Evolutionary conservation across 139 green algal genomes (phyloP).

Genomic region (Chlorella sp.): DNA sequence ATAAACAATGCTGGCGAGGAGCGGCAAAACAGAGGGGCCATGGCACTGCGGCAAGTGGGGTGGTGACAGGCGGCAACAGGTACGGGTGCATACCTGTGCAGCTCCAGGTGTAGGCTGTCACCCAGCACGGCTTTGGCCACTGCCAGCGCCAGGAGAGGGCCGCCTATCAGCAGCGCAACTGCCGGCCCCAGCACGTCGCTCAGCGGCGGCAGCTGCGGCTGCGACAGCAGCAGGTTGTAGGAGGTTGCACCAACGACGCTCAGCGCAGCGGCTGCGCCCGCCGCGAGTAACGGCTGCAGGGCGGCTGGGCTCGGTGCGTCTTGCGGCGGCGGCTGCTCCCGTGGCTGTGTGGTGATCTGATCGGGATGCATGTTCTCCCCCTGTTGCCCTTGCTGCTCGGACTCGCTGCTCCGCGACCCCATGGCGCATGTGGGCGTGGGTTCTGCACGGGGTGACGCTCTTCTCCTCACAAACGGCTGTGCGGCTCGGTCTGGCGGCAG

Average conservation of each 20-base stretch:
- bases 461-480: no score
- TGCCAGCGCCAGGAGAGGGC: slow-evolving; percentile 9
- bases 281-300: background rate
- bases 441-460: no score
- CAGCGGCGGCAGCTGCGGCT: slow-evolving; percentile 29
- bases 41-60: background rate
- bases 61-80: background rate
- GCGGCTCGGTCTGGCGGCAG: no score
- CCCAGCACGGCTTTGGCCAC: slow-evolving; percentile 34
- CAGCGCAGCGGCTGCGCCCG: background rate
- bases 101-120: slow-evolving; percentile 51
- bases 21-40: background rate
- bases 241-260: background rate
- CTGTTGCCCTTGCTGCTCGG: no score
- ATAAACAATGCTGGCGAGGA: background rate
- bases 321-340: no score
- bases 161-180: slow-evolving; percentile 35
- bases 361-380: no score
- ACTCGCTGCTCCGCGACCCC: no score
- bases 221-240: background rate
- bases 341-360: no score
- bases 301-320: no score
- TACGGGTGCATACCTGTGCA: slow-evolving; percentile 36
- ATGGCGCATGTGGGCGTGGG: no score
- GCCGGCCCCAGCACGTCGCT: slow-evolving; percentile 1